A percentile compares a stretch with the other conserved stretches of the same genome.
These are phyloP conservation scores for Venturia effusa DNA, from an alignment of 2,329 filamentous ascomycete genomes.

Conservation along the genomic window DNA sequence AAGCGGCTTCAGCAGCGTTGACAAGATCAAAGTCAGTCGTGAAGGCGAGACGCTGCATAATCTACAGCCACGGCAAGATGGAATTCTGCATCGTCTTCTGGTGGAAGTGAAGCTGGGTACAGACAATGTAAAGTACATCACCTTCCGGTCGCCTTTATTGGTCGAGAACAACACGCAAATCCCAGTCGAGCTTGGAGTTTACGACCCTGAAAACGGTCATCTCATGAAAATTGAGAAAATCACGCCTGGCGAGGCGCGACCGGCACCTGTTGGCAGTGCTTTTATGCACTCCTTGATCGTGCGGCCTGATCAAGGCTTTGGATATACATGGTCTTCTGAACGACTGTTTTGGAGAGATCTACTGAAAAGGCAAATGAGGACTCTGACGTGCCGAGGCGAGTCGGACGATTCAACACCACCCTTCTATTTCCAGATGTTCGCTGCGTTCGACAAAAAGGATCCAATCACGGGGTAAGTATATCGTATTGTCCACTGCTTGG, in stretches of 20 bases:
- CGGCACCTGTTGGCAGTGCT: constrained; percentile 83
- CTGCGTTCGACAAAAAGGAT: constrained; percentile 72
- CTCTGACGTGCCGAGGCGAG: constrained; percentile 80
- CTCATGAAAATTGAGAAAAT: constrained; percentile 98
- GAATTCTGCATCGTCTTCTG: constrained; percentile 76
- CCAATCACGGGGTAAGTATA: constrained; percentile 58
- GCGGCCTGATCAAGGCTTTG: constrained; percentile 89
- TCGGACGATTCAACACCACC: constrained; percentile 56
- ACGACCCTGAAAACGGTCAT: constrained; percentile 75
- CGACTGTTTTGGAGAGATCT: constrained; percentile 88
- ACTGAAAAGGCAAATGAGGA: constrained; percentile 71
- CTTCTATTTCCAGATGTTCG: constrained; percentile 95
- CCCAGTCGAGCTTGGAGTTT: constrained; percentile 85
- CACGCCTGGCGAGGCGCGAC: constrained; percentile 76
- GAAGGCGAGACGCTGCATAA: constrained; percentile 90
- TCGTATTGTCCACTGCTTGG: constrained; percentile 7
- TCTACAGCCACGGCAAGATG: constrained; percentile 75
- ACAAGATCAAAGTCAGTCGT: constrained; percentile 80
- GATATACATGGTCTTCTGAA: constrained; percentile 89
- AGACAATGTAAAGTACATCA: constrained; percentile 98
- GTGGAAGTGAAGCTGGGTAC: constrained; percentile 84
- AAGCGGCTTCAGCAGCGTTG: constrained; percentile 85
- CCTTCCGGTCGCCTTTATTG: constrained; percentile 78
- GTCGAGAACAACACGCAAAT: constrained; percentile 97
- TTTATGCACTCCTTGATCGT: constrained; percentile 82